Evolutionary conservation across 176 grass and related monocot species (phyloP).

Genomic region (Otatea glauca): DNA sequence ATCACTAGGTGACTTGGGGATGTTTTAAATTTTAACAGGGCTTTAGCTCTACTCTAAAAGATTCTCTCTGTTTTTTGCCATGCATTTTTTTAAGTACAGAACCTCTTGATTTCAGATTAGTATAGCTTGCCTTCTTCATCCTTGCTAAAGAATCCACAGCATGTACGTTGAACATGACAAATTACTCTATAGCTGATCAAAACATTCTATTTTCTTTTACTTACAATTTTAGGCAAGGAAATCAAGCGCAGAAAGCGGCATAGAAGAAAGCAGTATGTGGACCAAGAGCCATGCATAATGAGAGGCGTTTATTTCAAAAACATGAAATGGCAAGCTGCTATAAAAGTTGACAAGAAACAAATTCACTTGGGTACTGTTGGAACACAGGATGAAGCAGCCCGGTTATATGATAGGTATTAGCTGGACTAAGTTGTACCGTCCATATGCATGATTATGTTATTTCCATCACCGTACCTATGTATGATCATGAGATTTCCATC

Average conservation of each 20-base stretch:
- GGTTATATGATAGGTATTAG: conserved; percentile 94
- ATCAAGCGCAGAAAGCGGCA: conserved; percentile 90
- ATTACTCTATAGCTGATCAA: conserved; percentile 32
- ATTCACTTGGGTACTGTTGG: conserved; percentile 97
- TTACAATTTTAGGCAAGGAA: conserved; percentile 68
- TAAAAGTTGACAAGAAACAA: conserved; percentile 99
- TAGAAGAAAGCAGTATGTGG: conserved; percentile 86
- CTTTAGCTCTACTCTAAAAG: conserved; percentile 8
- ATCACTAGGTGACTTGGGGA: neutral
- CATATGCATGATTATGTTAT: conserved; percentile 17
- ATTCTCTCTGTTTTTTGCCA: neutral
- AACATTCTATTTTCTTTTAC: conserved; percentile 16
- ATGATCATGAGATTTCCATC: conserved; percentile 17
- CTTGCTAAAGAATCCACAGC: conserved; percentile 13
- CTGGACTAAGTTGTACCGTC: conserved; percentile 26
- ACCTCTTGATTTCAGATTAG: conserved; percentile 31
- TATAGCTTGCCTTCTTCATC: neutral
- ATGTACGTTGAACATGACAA: neutral
- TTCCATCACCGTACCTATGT: conserved; percentile 17
- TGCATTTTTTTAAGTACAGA: neutral
- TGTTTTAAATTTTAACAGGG: neutral
- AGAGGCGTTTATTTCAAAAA: conserved; percentile 99
- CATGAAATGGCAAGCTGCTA: conserved; percentile 99
- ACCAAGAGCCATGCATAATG: conserved; percentile 93
- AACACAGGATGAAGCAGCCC: conserved; percentile 92